phyloP scores from a whole-genome alignment of 176 grass and related monocot genomes.

The Tillandsia fasciculata region DNA sequence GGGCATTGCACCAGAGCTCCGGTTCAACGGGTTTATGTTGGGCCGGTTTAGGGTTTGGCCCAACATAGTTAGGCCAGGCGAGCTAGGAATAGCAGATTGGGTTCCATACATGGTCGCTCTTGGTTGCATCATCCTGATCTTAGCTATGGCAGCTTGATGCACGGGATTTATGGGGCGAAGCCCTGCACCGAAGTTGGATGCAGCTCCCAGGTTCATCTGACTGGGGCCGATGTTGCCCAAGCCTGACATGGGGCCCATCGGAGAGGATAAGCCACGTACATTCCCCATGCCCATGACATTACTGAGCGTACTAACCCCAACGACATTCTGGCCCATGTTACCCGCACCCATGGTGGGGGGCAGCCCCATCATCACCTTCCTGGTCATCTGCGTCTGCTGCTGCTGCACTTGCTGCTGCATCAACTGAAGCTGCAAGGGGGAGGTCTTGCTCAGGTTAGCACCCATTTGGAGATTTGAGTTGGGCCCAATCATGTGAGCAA shows the following conservation, averaged over 20 bases:
- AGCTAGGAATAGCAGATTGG: slow-evolving; percentile 47
- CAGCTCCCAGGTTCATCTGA: slow-evolving; percentile 48
- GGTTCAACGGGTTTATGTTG: slow-evolving; percentile 49
- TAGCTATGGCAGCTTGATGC: slow-evolving; percentile 31
- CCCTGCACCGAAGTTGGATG: slow-evolving; percentile 51
- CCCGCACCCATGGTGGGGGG: slow-evolving; percentile 53
- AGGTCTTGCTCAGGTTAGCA: slow-evolving; percentile 40
- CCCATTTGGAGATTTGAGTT: slow-evolving; percentile 59
- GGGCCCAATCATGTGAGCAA: slow-evolving; percentile 63
- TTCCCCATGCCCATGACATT: slow-evolving; percentile 76
- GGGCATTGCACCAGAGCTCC: slow-evolving; percentile 41
- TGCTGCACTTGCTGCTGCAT: slow-evolving; percentile 61
- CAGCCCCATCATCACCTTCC: slow-evolving; percentile 77
- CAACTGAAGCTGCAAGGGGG: slow-evolving; percentile 33
- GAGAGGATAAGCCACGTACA: slow-evolving; percentile 42
- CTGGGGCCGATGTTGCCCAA: slow-evolving; percentile 47
- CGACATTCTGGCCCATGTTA: slow-evolving; percentile 64
- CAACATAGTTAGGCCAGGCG: slow-evolving; percentile 63
- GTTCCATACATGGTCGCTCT: slow-evolving; percentile 38
- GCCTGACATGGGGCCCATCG: slow-evolving; percentile 46
- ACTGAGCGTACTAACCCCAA: slow-evolving; percentile 40
- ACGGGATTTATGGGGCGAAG: slow-evolving; percentile 23
- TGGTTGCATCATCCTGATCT: slow-evolving; percentile 50
- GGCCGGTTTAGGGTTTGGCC: slow-evolving; percentile 49
- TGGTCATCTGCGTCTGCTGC: slow-evolving; percentile 46